Base-by-base conservation (phyloP, 768 basidiomycete species). In the Amylocystis lapponica region DNA sequence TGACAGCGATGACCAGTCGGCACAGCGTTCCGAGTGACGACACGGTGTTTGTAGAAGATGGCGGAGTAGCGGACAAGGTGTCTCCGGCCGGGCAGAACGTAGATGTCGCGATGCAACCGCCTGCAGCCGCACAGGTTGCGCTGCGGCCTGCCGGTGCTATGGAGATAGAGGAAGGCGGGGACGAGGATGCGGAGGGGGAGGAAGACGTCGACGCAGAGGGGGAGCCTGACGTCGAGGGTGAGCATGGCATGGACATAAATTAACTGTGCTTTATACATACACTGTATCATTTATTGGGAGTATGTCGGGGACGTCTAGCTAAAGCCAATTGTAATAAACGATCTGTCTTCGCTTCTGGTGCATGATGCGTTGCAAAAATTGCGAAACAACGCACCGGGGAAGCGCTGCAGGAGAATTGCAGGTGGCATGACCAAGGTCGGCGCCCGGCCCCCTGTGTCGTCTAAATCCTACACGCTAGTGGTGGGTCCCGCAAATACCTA, bases 11-110 rank as follows among this genome's bases (percentile, higher is more conserved):
- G 43, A 69, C 74, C 37, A 75, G 74, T 50, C 66, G 67, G 46
- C 75, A 74, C 53, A 81, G 79, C 49, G 65, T 70, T 45, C 74
- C 75, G 23, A 79, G 74, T 53, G 82, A 82, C 47, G 76, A 75
- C 41, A 80, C 75, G 8, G 65, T 79, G 31, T 67, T 68, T 35
- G 68, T 63, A 13, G 57, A 56, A n/a, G 38, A 49, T 6, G 53
- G 54, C 4, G 52, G 55, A 21, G 56, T 52, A 13, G 52, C 57
- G 43, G 41, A 64, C 39, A 55, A 55, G 46, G 40, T 46, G 2
- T 47, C 51, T 20, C 48, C 56, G 4, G 21, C 27, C 19, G 32
- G 27, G 12, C 40, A 26, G 11, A 16, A 33, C 10, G 21, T 31
- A 7, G 25, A 21, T 9, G 27, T 29, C 19, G 35, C 12, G 10